These are phyloP conservation scores for Globisporangium rhizosaccharum DNA, from an alignment of 352 stramenopile species.

Conservation along the genomic window DNA sequence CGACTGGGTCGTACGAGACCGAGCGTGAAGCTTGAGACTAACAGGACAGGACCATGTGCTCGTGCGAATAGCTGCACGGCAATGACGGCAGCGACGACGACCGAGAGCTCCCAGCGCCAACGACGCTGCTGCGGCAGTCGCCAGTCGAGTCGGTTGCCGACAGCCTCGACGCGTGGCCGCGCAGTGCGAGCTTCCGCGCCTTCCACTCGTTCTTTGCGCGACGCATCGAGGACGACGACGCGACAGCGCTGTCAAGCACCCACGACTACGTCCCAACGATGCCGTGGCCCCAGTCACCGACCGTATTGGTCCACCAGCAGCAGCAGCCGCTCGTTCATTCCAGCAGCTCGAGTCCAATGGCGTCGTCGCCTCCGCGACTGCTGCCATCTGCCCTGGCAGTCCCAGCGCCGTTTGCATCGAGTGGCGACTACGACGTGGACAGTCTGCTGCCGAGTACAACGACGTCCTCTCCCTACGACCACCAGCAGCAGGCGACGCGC, in stretches of 20 bases:
- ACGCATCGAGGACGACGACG: constrained; percentile 7
- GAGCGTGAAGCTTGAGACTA: too few species aligned
- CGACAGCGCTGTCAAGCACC: not conserved
- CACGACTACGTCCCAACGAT: not conserved
- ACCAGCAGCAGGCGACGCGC: not conserved
- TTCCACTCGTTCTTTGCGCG: constrained; percentile 48
- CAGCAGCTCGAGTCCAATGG: not conserved
- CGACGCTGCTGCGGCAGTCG: constrained; percentile 9
- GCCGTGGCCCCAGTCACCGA: not conserved
- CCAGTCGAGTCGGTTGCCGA: constrained; percentile 14
- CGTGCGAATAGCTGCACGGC: too few species aligned
- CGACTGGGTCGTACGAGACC: not conserved
- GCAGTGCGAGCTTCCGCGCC: constrained; percentile 27
- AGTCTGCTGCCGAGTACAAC: not conserved
- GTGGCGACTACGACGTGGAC: not conserved
- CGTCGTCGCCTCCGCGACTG: too few species aligned
- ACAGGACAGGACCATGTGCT: too few species aligned
- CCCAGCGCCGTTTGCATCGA: not conserved
- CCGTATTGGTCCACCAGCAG: constrained; percentile 1
- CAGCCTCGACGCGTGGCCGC: constrained; percentile 13
- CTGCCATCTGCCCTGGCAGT: too few species aligned
- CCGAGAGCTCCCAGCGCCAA: constrained; percentile 8
- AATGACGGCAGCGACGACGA: not conserved
- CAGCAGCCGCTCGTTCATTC: not conserved
- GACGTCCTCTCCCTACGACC: not conserved